phyloP scores from a whole-genome alignment of 257 asterid species.

The Leptodermis oblonga region DNA sequence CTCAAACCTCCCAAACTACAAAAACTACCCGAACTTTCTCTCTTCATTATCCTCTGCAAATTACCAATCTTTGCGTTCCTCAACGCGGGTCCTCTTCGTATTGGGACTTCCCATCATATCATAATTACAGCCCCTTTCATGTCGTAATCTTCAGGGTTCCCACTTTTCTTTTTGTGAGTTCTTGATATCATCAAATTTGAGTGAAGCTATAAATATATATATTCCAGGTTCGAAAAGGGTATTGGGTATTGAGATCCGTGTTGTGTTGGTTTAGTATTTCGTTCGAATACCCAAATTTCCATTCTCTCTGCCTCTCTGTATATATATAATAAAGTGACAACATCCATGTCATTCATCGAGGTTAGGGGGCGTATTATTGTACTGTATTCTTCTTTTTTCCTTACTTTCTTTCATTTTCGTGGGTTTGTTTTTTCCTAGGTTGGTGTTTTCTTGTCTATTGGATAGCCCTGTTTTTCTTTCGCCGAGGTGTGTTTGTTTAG shows the following conservation, averaged over 20 bases:
- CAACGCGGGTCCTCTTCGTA: not conserved
- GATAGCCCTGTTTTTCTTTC: not conserved
- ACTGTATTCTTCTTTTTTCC: not conserved
- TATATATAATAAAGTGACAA: not conserved
- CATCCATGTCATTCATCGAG: constrained; percentile 61
- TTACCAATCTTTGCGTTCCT: not conserved
- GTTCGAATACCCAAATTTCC: not conserved
- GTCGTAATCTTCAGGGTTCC: constrained; percentile 1
- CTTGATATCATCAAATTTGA: not conserved
- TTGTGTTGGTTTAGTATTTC: not conserved
- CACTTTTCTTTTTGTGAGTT: not conserved
- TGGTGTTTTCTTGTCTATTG: not conserved
- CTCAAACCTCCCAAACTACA: not conserved
- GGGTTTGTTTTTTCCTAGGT: not conserved
- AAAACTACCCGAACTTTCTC: not conserved
- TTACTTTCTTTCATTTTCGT: constrained; percentile 1
- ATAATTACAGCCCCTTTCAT: not conserved
- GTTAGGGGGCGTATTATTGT: constrained; percentile 29
- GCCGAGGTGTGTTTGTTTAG: not conserved
- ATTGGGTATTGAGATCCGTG: constrained; percentile 23
- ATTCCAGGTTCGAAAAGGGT: not conserved
- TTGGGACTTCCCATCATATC: not conserved
- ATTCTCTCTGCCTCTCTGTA: not conserved
- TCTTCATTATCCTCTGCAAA: not conserved
- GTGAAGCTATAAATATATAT: not conserved